Percentiles rank a stretch among this genome's conserved stretches.
phyloP scores from a whole-genome alignment of 495 filamentous ascomycete genomes.

The Penicillium waksmanii region DNA sequence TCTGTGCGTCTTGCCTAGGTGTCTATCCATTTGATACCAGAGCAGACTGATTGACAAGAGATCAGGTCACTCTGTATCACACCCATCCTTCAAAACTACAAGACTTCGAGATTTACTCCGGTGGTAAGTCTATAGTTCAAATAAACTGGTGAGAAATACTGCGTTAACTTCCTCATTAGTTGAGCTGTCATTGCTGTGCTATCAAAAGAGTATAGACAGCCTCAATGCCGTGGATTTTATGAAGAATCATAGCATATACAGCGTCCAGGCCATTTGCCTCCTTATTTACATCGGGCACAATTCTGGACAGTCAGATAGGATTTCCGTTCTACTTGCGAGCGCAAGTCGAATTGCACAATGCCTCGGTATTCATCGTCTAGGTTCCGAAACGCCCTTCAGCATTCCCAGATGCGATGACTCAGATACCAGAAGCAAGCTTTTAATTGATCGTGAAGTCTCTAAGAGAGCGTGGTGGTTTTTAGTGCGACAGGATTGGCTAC shows the following conservation, averaged over 20 bases:
- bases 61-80: neutral
- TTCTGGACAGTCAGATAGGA: constrained; percentile 15
- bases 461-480: constrained; percentile 25
- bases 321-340: constrained; percentile 14
- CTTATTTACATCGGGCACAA: constrained; percentile 19
- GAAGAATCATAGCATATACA: constrained; percentile 14
- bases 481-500: constrained; percentile 24
- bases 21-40: neutral
- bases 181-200: constrained; percentile 1
- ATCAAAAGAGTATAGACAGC: constrained; percentile 11
- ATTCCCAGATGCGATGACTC: neutral
- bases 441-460: constrained; percentile 18
- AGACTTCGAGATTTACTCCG: neutral
- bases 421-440: neutral
- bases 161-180: neutral
- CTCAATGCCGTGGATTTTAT: constrained; percentile 17
- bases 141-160: neutral
- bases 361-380: constrained; percentile 16
- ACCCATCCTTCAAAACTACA: neutral
- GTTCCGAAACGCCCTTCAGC: neutral
- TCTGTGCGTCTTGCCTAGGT: neutral
- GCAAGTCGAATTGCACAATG: constrained; percentile 18
- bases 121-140: neutral
- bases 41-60: neutral
- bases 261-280: constrained; percentile 20